A percentile compares a stretch with the other conserved stretches of the same genome.
These are phyloP conservation scores for Aspergillus cavernicola DNA, from an alignment of 495 filamentous ascomycete genomes.

Conservation along the genomic window DNA sequence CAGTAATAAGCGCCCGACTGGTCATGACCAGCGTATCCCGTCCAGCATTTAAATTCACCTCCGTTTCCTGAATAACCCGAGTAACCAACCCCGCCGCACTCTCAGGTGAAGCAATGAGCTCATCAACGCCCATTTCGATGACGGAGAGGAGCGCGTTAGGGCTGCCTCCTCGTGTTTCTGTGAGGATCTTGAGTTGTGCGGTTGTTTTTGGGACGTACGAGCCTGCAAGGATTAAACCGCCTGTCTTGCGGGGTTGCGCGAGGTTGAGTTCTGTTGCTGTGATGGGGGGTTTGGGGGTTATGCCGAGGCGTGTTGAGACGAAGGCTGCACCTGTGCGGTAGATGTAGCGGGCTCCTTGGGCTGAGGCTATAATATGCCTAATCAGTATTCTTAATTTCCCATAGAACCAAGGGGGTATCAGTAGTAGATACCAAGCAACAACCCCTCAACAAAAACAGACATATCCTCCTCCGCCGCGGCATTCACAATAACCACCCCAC, in stretches of 20 bases:
- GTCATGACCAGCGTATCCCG: conserved; percentile 53
- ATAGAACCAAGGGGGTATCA: not conserved
- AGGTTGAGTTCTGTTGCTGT: conserved; percentile 38
- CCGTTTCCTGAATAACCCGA: conserved; percentile 25
- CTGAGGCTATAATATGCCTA: conserved; percentile 28
- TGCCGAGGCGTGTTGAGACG: conserved; percentile 51
- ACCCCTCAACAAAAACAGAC: conserved; percentile 45
- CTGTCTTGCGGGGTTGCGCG: conserved; percentile 27
- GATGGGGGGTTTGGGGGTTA: conserved; percentile 42
- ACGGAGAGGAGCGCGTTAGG: conserved; percentile 31
- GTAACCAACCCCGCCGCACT: conserved; percentile 20
- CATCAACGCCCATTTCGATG: conserved; percentile 46
- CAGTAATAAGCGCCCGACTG: conserved; percentile 46
- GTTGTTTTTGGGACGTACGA: conserved; percentile 56
- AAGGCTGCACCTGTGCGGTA: conserved; percentile 53
- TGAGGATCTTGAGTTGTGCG: conserved; percentile 41
- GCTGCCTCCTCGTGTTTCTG: conserved; percentile 28
- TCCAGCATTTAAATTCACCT: conserved; percentile 25
- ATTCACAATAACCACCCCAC: conserved; percentile 43
- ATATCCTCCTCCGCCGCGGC: conserved; percentile 51
- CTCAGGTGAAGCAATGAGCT: conserved; percentile 35
- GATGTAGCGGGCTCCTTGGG: conserved; percentile 39
- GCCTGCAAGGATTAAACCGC: conserved; percentile 49
- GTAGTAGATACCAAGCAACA: conserved; percentile 33
- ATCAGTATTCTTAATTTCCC: no score